Base-by-base conservation (phyloP, 805 yeast species). In the Nakazawaea sp. region DNA sequence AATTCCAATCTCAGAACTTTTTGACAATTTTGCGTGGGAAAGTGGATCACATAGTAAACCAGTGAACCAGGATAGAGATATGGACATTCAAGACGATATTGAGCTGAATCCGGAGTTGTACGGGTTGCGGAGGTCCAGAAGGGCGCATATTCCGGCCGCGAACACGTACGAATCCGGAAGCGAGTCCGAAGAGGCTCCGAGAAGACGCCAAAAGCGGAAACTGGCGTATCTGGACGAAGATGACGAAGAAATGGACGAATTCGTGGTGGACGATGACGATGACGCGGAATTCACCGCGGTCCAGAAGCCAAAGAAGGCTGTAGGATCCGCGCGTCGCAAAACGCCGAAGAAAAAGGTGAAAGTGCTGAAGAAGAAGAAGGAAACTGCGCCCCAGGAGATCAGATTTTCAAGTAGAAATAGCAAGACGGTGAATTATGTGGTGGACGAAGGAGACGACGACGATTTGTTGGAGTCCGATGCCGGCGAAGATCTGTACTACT, bases 341-440 rank as follows among this genome's bases (percentile, higher is more conserved):
- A 45, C 58, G 58, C 38, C 62, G 58, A 38, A 62, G 66, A 45
- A 63, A 53, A 41, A 17, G 31, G 12, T 12, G 7, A 37, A 37
- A 28, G 12, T 13, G 8, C 7, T 27, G 36, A 49, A 46, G 40
- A 42, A 45, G 18, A 50, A 52, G 37, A 52, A 53, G 12, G 42
- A 26, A 6, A 35, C 29, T 40, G 38, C 30, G 46, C 56, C 59
- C 17, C 52, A 68, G 15, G 88, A 82, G 45, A 62, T 84, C 12
- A 69, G 97, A 42, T 86, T 87, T 47, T 82, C 94, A 13, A 71
- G 89, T 2, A 71, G 97, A 55, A 81, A 79, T 49, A 72, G 68
- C 46, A 75, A 65, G 44, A 65, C 69, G n/a, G 78, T 89, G 30
- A 87, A 86, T 54, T 89, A 89, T 53, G 77, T 72, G 27, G 75